Evolutionary conservation across 345 rosid genomes (phyloP), one percentile per base, ranked within the genome.

Genomic region (Aquilaria malaccensis): DNA sequence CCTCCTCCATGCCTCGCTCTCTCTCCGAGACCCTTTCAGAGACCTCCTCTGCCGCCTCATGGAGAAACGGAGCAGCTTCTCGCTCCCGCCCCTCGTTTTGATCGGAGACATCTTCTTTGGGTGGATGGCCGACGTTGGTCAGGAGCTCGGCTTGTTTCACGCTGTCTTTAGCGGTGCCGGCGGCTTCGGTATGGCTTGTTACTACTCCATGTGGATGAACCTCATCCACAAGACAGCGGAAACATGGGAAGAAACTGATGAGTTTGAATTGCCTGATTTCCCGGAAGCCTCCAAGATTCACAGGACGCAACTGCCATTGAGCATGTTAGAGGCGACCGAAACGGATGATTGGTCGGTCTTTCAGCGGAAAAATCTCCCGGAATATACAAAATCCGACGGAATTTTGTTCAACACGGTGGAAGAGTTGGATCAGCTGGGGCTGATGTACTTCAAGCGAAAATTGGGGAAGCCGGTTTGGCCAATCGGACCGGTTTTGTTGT

Each of bases 91-190:
- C 0, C 63, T 81, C 1, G 81, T 85, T 37, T 47, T 81, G 29
- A 70, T 86, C 13, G 75, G 81, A 1, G 92, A 83, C 63, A 72
- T 83, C 4, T 81, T 85, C 72, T 81, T 83, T 13, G 81, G 83
- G 3, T 85, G 92, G 92, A 76, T 77, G 1, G 82, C 75, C 0
- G 45, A 55, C 7, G 74, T 85, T 29, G 83, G 86, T 3, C 60
- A 62, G 13, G 85, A 81, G 48, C 67, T 83, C 4, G 85, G 83
- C 0, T 70, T 81, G 15, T 83, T 83, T 30, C 92, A 85, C 48
- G 83, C 83, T 0, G 65, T 83, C 2, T 85, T 83, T 60, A 72
- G 74, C 9, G 85, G 74, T 0, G 56, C 67, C 10, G 74, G 85
- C 43, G 83, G 81, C 13, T 85, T 55, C 50, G 88, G 92, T 5